Conservation (phyloP, 176 grass and related monocot species). For the Musa troglodytarum region DNA sequence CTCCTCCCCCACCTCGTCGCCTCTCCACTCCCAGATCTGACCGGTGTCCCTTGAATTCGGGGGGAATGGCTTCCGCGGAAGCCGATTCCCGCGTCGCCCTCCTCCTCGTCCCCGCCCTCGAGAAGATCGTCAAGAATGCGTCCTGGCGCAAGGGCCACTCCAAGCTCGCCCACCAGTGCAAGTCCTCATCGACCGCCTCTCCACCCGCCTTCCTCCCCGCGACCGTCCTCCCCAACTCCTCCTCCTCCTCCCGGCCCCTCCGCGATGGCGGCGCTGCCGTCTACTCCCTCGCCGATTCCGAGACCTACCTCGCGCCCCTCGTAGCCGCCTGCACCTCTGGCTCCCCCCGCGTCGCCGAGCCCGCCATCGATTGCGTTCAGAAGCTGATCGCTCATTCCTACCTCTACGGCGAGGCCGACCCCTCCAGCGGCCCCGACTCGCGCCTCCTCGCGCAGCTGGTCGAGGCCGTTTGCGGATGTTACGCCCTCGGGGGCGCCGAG, state of each 20-base stretch:
- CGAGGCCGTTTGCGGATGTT: constrained; percentile 68
- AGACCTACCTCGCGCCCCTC: constrained; percentile 59
- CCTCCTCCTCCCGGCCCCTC: constrained; percentile 66
- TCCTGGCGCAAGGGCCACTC: constrained; percentile 97
- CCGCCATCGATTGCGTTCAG: constrained; percentile 72
- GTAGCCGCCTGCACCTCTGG: constrained; percentile 51
- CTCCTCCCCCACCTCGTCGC: not conserved
- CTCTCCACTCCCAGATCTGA: constrained; percentile 2
- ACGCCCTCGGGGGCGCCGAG: constrained; percentile 23
- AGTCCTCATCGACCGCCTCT: constrained; percentile 82
- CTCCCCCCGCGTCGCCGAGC: constrained; percentile 63
- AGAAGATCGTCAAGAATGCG: constrained; percentile 90
- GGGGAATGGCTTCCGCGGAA: constrained; percentile 36
- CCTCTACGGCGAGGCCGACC: constrained; percentile 87
- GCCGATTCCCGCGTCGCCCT: constrained; percentile 60
- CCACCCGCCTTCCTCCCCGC: constrained; percentile 25
- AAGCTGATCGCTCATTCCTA: constrained; percentile 86
- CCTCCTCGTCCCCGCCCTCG: constrained; percentile 67
- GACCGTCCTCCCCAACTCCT: constrained; percentile 53
- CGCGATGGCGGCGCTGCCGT: constrained; percentile 24
- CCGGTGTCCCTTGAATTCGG: constrained; percentile 18
- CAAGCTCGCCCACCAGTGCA: constrained; percentile 96
- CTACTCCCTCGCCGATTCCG: constrained; percentile 77
- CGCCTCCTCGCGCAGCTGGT: constrained; percentile 62
- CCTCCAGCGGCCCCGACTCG: constrained; percentile 48